These are phyloP conservation scores for Tetraselmis chui DNA, from an alignment of 139 green algal genomes.

Conservation along the genomic window DNA sequence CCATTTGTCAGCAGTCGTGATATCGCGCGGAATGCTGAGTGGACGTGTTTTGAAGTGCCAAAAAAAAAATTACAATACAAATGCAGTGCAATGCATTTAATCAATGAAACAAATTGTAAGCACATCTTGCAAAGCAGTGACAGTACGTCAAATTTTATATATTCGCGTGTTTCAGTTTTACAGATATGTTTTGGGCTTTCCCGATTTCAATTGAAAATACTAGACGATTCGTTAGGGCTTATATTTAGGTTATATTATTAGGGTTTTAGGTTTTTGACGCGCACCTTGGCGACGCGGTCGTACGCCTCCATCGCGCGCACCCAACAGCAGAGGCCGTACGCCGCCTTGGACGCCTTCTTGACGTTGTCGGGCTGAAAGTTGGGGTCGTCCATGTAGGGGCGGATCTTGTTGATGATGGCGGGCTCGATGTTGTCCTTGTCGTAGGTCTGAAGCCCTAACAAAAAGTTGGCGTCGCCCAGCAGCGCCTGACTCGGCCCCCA, in stretches of 20 bases:
- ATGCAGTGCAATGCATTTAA: no score
- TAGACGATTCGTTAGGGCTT: not conserved
- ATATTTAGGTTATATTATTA: not conserved
- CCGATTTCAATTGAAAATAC: not conserved
- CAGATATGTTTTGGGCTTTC: not conserved
- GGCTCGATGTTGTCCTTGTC: slow-evolving; percentile 75
- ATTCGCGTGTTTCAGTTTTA: no score
- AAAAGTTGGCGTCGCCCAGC: slow-evolving; percentile 65
- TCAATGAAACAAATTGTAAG: no score
- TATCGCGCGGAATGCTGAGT: no score
- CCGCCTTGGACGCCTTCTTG: slow-evolving; percentile 55
- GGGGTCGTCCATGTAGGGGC: slow-evolving; percentile 44
- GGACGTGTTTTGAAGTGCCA: no score
- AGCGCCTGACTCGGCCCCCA: slow-evolving; percentile 38
- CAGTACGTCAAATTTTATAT: no score
- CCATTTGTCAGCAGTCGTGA: no score
- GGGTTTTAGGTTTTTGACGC: no score
- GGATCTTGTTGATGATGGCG: slow-evolving; percentile 42
- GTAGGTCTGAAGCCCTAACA: slow-evolving; percentile 48
- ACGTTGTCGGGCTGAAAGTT: slow-evolving; percentile 59
- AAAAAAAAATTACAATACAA: no score
- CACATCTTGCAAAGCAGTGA: no score
- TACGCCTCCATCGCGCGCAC: slow-evolving; percentile 74
- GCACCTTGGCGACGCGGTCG: slow-evolving; percentile 42
- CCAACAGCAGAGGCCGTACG: slow-evolving; percentile 67